Base-by-base conservation (phyloP, 2,329 filamentous ascomycete species). In the Cadophora malorum region DNA sequence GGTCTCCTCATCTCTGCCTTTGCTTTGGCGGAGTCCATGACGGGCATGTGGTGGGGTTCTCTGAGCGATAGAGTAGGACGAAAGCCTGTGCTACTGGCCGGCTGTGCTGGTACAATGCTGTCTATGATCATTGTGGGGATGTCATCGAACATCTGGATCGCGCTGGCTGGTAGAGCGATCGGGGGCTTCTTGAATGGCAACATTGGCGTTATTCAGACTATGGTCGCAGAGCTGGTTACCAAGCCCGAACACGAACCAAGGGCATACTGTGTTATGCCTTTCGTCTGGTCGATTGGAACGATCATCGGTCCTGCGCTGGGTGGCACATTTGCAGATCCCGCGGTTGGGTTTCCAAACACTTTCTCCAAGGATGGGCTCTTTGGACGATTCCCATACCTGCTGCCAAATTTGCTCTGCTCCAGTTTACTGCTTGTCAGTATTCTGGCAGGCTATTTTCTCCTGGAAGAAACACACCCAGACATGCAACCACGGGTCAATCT, bases 231-330 rank as follows among this genome's bases (percentile, higher is more conserved):
- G 79, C 79, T 97, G 66, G 91, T 96, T 63, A 91, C 86, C 41
- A 92, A 90, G 67, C 93, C 92, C 16, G 91, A 94, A 75, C 92
- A 96, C 80, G 93, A 97, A 80, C 93, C 93, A 67, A 88, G 91
- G 70, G 94, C 94, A 33, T 97, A 94, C 78, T 89, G 93, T 2
- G 88, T 97, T 55, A 97, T 97, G 93, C 94, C 94, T 0, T 97
- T 97, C 76, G 91, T 97, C 8, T 97, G 94, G 94, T 91, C 87
- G 58, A 90, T 97, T 63, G 94, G 94, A 28, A 96, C 93, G 10
- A 97, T 97, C 71, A 85, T 97, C 64, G 94, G 94, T 0, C 92
- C 94, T 70, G 92, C 91, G 6, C 93, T 97, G 72, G 95, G 95
- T 68, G 95, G 95, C 41, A 88, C 91, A 65, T 93, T 97, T 78